Base-by-base conservation (phyloP, 1,284 basidiomycete species). In the Ganoderma lucidum region DNA sequence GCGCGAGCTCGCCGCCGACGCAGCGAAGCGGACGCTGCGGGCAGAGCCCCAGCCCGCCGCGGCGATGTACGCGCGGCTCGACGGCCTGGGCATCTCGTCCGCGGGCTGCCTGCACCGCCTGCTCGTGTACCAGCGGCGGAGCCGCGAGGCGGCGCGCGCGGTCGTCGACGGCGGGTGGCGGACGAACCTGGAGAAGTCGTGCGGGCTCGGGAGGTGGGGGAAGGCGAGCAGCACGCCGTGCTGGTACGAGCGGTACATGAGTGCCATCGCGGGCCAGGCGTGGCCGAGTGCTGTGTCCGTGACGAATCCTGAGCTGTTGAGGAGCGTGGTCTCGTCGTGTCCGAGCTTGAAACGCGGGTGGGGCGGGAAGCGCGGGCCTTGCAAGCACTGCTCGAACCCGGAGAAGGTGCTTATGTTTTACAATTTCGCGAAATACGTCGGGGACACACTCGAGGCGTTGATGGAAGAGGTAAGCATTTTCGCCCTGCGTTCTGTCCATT, bases 51-150 rank as follows among this genome's bases (percentile, higher is more conserved):
- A 45, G 41, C 23, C 41, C 10, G 10, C 41, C 44, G 6, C 63
- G 14, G 30, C 12, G 41, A 42, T 39, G 62, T 4, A 59, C 58
- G 23, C 59, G 63, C 53, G 64, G 63, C 23, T 32, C 39, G 8
- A 44, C 35, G 32, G n/a, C 35, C 14, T 62, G 17, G 67, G 67
- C 32, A 65, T 67, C 15, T 45, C 35, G 35, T 35, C 65, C n/a
- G 71, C 62, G 2, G 73, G 71, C 5, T 53, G 58, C 12, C 66
- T 72, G 56, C 73, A 66, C 62, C 72, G 75, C 28, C 68, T 74
- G 9, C 55, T 70, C 23, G 65, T 70, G 19, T 73, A 71, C 39
- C 73, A 73, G 30, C 66, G 66, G n/a, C 41, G 45, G 19, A 70
- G 70, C 45, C 51, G 63, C 1, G 64, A 61, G 4, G 69, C 69